These are phyloP conservation scores for Calonectria pseudoturangicola DNA, from an alignment of 2,329 filamentous ascomycete species.

Conservation along the genomic window DNA sequence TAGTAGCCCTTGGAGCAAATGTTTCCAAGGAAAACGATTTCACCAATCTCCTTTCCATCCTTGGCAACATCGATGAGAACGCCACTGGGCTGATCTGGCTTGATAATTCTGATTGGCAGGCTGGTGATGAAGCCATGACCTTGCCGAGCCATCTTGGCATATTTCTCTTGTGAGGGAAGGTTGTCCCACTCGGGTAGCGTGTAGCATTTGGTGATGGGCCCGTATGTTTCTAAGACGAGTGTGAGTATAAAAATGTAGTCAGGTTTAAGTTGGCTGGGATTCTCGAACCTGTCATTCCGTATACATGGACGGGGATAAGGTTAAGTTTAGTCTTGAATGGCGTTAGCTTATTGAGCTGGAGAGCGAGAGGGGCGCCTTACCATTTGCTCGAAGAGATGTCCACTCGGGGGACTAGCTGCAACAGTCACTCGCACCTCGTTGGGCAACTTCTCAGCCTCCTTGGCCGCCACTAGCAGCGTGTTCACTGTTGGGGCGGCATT, in stretches of 20 bases:
- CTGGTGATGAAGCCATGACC: slow-evolving; percentile 93
- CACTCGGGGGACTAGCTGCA: slow-evolving; percentile 91
- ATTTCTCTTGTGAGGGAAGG: slow-evolving; percentile 84
- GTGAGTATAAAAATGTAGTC: slow-evolving; percentile 10
- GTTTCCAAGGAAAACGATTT: slow-evolving; percentile 90
- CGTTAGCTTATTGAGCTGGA: slow-evolving; percentile 33
- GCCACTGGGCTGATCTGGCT: slow-evolving; percentile 82
- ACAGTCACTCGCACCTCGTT: slow-evolving; percentile 90
- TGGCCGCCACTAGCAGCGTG: slow-evolving; percentile 88
- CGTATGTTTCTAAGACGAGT: slow-evolving; percentile 83
- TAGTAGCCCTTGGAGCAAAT: slow-evolving; percentile 95
- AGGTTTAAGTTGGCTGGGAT: background rate
- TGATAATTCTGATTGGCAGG: slow-evolving; percentile 87
- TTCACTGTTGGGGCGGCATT: slow-evolving; percentile 98
- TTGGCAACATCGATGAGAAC: slow-evolving; percentile 67
- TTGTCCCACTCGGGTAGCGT: slow-evolving; percentile 89
- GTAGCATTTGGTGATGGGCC: slow-evolving; percentile 96
- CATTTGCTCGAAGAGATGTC: slow-evolving; percentile 96
- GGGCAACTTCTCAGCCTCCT: slow-evolving; percentile 82
- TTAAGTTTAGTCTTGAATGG: slow-evolving; percentile 76
- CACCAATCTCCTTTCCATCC: slow-evolving; percentile 70
- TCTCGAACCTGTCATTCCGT: slow-evolving; percentile 78
- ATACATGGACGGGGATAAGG: slow-evolving; percentile 92
- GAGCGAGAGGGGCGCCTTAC: slow-evolving; percentile 60
- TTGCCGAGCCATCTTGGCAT: slow-evolving; percentile 92